These are phyloP conservation scores for Xylariaceae sp. DNA, from an alignment of 2,329 filamentous ascomycete species.

Conservation along the genomic window DNA sequence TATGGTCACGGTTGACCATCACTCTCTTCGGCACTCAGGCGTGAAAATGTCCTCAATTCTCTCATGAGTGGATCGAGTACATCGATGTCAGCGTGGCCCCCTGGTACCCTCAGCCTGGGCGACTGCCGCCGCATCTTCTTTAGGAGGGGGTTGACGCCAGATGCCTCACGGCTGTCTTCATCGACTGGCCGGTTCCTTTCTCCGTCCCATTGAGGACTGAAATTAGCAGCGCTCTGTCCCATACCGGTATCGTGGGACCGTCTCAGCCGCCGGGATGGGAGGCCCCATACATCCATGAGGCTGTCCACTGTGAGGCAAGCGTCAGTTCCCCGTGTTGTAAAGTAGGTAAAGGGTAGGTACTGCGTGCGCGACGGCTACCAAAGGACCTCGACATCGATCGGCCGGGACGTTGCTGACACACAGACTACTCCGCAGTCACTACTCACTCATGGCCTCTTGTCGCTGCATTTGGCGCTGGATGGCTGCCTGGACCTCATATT, in stretches of 20 bases:
- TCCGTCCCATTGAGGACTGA: no score
- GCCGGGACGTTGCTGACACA: no score
- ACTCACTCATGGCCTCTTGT: conserved; percentile 7
- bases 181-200: not conserved
- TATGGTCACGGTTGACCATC: no score
- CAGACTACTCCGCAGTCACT: not conserved
- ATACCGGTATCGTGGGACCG: not conserved
- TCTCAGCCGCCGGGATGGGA: not conserved
- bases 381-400: no score
- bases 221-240: no score
- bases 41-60: conserved; percentile 10
- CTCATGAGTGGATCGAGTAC: conserved; percentile 8
- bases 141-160: not conserved
- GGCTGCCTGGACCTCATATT: conserved; percentile 1
- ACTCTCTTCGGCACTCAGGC: conserved; percentile 5
- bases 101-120: no score
- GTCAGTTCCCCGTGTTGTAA: not conserved
- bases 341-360: no score
- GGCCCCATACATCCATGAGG: not conserved
- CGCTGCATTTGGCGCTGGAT: conserved; percentile 1
- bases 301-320: not conserved
- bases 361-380: no score
- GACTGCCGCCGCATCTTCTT: not conserved
- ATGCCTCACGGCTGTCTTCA: not conserved
- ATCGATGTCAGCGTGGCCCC: no score